A percentile compares a stretch with the other conserved stretches of the same genome.
phyloP scores from a whole-genome alignment of 352 stramenopile species.

The Elongisporangium undulatum region DNA sequence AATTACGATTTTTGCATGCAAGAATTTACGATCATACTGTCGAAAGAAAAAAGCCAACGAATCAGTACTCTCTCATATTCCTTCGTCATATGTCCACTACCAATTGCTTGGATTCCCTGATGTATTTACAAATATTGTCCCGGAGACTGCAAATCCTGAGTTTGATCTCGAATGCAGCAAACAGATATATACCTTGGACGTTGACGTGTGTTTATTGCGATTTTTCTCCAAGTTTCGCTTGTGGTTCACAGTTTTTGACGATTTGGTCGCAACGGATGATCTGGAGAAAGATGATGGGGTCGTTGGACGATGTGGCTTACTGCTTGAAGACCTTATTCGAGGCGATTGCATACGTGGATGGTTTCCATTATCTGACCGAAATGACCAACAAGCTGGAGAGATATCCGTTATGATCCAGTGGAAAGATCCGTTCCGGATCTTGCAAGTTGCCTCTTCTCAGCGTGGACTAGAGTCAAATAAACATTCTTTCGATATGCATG shows the following conservation, averaged over 20 bases:
- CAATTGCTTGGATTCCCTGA: constrained; percentile 88
- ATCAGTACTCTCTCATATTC: constrained; percentile 23
- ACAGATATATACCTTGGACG: constrained; percentile 61
- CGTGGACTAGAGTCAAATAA: constrained; percentile 21
- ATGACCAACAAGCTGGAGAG: constrained; percentile 51
- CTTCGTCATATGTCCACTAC: constrained; percentile 87
- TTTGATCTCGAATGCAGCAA: constrained; percentile 66
- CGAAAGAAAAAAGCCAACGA: constrained; percentile 26
- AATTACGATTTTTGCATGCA: constrained; percentile 62
- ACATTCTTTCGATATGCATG: constrained; percentile 35
- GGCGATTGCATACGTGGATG: constrained; percentile 68
- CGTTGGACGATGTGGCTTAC: constrained; percentile 70
- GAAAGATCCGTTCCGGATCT: constrained; percentile 70
- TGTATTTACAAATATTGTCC: constrained; percentile 84
- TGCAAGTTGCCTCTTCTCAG: constrained; percentile 37
- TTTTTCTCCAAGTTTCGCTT: constrained; percentile 83
- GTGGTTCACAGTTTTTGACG: constrained; percentile 86
- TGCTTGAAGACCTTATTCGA: constrained; percentile 58
- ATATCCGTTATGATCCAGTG: constrained; percentile 73
- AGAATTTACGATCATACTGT: constrained; percentile 39
- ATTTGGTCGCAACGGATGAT: constrained; percentile 39
- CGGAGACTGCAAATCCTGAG: constrained; percentile 51
- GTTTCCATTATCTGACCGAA: constrained; percentile 62
- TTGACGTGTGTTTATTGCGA: constrained; percentile 70
- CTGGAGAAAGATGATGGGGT: constrained; percentile 42